These are phyloP conservation scores for Penicillium crystallinum DNA, from an alignment of 495 filamentous ascomycete genomes.

Conservation along the genomic window DNA sequence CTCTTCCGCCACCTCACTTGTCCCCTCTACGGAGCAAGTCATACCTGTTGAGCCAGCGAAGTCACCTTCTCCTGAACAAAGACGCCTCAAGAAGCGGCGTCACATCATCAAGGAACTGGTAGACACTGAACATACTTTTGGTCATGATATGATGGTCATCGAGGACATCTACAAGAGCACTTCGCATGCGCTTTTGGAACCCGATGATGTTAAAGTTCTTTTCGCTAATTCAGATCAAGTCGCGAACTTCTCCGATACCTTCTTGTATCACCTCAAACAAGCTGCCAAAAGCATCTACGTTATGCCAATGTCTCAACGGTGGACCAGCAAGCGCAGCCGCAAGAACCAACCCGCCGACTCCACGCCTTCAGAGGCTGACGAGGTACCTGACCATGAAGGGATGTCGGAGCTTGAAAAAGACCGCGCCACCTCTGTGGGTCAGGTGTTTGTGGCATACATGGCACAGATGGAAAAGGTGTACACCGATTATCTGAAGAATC, in stretches of 20 bases:
- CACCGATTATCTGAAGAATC: conserved; percentile 78
- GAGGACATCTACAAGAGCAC: conserved; percentile 98
- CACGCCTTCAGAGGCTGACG: neutral
- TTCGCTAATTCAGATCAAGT: conserved; percentile 90
- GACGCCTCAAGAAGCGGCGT: conserved; percentile 58
- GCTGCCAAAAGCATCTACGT: conserved; percentile 71
- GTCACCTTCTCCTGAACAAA: conserved; percentile 52
- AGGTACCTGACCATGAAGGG: conserved; percentile 32
- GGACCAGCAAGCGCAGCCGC: conserved; percentile 49
- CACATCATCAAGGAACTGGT: conserved; percentile 85
- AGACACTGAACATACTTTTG: conserved; percentile 82
- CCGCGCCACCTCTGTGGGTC: conserved; percentile 67
- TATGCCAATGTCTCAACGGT: conserved; percentile 52
- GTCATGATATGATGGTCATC: conserved; percentile 90
- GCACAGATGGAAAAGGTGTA: conserved; percentile 78
- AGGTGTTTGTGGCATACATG: conserved; percentile 69
- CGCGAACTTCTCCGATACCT: conserved; percentile 70
- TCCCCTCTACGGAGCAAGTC: conserved; percentile 28
- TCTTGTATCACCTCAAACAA: conserved; percentile 72
- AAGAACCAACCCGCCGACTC: conserved; percentile 28
- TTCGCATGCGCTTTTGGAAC: conserved; percentile 69
- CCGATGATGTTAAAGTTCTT: conserved; percentile 77
- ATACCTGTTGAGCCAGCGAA: conserved; percentile 21
- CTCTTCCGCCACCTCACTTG: conserved; percentile 40
- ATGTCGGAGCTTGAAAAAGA: conserved; percentile 65